A percentile compares a stretch with the other conserved stretches of the same genome.
Conservation (phyloP, 164 flowering plant genomes). For the Litsea cubeba region DNA sequence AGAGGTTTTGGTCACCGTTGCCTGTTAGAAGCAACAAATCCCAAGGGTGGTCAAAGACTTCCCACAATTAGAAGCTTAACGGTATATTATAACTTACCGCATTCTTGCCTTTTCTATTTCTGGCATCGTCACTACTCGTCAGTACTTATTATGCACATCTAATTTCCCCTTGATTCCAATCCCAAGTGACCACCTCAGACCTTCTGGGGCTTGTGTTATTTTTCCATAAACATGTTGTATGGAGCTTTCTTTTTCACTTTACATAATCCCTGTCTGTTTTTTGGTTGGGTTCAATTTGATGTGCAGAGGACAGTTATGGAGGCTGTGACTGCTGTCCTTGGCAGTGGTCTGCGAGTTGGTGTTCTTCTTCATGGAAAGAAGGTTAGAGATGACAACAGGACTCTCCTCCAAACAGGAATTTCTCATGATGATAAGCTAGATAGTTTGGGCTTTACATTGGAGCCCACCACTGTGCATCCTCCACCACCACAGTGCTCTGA, state of each 20-base stretch:
- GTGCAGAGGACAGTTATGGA: constrained; percentile 82
- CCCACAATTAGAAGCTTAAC: too few species aligned
- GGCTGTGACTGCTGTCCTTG: constrained; percentile 77
- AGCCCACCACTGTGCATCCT: constrained; percentile 42
- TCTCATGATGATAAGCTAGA: constrained; percentile 54
- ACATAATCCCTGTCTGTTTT: neutral
- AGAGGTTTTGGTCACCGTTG: too few species aligned
- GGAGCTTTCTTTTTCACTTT: neutral
- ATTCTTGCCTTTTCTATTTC: neutral
- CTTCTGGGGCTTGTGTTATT: neutral
- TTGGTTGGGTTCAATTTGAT: neutral
- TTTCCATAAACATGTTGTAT: neutral
- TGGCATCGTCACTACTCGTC: neutral
- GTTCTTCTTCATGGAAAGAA: constrained; percentile 81
- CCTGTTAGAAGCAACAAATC: too few species aligned
- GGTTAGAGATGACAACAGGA: constrained; percentile 76
- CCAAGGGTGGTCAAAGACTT: too few species aligned
- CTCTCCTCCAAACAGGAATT: constrained; percentile 77
- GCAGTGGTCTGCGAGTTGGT: constrained; percentile 73
- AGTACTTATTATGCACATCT: neutral
- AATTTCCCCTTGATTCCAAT: neutral
- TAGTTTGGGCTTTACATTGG: constrained; percentile 71
- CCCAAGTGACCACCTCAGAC: neutral
- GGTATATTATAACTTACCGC: too few species aligned
- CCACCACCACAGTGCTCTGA: constrained; percentile 28